phyloP scores from a whole-genome alignment of 192 early-diverging fungal genomes.

The Phycomyces nitens region DNA sequence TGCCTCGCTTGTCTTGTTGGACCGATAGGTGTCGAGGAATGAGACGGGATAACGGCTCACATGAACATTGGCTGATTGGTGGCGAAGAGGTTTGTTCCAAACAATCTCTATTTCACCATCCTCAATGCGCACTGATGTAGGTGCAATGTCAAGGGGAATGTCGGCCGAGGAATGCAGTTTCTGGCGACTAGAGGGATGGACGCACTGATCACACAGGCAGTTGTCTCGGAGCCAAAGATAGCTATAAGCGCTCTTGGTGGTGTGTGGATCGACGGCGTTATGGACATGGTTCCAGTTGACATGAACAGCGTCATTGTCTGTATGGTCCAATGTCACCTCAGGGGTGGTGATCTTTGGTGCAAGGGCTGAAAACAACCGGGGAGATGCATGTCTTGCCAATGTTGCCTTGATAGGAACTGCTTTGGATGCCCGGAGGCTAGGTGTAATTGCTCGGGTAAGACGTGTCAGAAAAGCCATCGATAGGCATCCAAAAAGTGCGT shows the following conservation, averaged over 20 bases:
- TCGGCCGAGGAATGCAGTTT: constrained; percentile 55
- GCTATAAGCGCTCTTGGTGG: constrained; percentile 17
- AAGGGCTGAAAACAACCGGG: too few relatives aligned
- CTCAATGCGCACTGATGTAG: constrained; percentile 12
- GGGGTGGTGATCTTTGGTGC: too few relatives aligned
- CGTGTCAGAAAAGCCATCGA: too few relatives aligned
- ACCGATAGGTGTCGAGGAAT: constrained; percentile 29
- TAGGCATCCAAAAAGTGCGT: too few relatives aligned
- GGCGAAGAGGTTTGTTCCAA: constrained; percentile 46
- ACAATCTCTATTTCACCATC: constrained; percentile 37
- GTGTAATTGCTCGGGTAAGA: too few relatives aligned
- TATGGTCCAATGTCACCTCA: neutral
- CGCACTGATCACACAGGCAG: constrained; percentile 52
- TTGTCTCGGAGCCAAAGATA: constrained; percentile 60
- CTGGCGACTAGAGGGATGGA: constrained; percentile 55
- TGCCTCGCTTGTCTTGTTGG: constrained; percentile 3
- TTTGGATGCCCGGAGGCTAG: too few relatives aligned
- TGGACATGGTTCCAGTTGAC: constrained; percentile 6
- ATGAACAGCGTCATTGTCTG: constrained; percentile 8
- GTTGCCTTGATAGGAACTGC: too few relatives aligned
- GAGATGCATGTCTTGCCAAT: too few relatives aligned
- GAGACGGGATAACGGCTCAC: constrained; percentile 32
- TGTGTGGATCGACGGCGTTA: neutral
- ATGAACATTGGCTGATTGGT: constrained; percentile 37
- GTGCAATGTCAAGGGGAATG: constrained; percentile 44